Evolutionary conservation across 352 stramenopile genomes (phyloP), one percentile per base, ranked within the genome.

Genomic region (Thalassiosira ordinaria): DNA sequence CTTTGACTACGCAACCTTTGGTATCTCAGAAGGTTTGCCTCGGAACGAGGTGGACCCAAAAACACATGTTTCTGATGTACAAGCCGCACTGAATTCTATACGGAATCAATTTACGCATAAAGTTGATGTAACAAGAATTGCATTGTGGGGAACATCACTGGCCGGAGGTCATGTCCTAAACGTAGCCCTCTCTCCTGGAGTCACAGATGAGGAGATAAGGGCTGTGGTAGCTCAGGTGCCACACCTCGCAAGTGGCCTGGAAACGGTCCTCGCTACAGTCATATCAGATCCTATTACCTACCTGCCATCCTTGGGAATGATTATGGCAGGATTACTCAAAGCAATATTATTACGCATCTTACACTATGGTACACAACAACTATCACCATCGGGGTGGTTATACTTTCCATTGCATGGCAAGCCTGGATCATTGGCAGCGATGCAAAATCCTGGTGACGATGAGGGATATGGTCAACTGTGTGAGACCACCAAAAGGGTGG

Each of bases 1-100:
- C 1, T 82, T 82, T 72, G 73, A 82, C 44, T 82, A 76, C 61
- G 63, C 73, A 13, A 72, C 73, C 14, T 82, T 82, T 71, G 73
- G 73, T 49, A 0, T 18, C n/a, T 67, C 46, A 33, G 27, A 37
- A 1, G 73, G 73, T 16, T 51, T 51, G 14, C 73, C 73, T 24
- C 41, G 73, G 0, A 55, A 82, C 53, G 27, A 65, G 18, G 56
- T 76, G 44, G 11, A 66, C 46, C 64, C 64, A 18, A 53, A 27
- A 51, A 31, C 33, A 3, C 64, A 77, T 49, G n/a, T 71, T 31
- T 37, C 44, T 24, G 64, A 82, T 57, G 22, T 82, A 22, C 4
- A 76, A 18, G 63, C 63, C 14, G 56, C 65, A 3, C 55, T 82
- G 49, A 4, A 7, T 1, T 31, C 44, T 6, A 31, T 80, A 20